Base-by-base conservation (phyloP, 164 flowering plant genomes). In the Nymphaea thermarum region DNA sequence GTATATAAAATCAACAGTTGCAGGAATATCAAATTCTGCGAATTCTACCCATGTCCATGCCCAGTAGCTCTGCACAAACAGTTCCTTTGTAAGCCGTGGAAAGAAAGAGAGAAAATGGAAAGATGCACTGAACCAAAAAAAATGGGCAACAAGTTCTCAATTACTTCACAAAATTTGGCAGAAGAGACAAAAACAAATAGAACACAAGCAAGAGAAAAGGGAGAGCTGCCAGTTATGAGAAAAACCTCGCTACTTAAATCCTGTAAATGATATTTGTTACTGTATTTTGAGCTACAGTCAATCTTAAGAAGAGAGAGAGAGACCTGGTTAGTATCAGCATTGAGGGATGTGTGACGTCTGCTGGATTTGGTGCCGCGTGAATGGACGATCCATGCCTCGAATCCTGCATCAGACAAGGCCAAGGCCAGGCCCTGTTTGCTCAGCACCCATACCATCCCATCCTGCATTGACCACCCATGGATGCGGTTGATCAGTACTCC, bases 21-120 rank as follows among this genome's bases (percentile, higher is more conserved):
- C 86, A 0, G 91, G 88, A 5, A 85, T 74, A 77, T 88, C 95
- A 43, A 66, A 77, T 3, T 70, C 47, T n/a, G 79, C 90, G 45
- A 88, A 68, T 44, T 88, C 95, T 72, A 86, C 95, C 95, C 95
- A 88, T 11, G 89, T 78, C 95, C 95, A 88, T 65, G 76, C 65
- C 95, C 95, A 88, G 59, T 72, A 88, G 3, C 66, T 81, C 94
- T 88, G 82, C 55, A 62, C 70, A 41, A 36, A 42, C 17, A 44
- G 55, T 6, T 47, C 55, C 55, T 14, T 6, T 47, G 55, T 47
- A 47, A 47, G 55, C 12, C 7, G 2, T 6, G 7, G 12, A 2
- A 5, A 6, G 55, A 6, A 14, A 45, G 53, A 45, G 53, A 2
- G 53, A 45, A 25, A 25, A 25, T 25, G 36, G 36, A 25, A 25